phyloP scores from a whole-genome alignment of 345 rosid genomes.

The Syzygium grande region DNA sequence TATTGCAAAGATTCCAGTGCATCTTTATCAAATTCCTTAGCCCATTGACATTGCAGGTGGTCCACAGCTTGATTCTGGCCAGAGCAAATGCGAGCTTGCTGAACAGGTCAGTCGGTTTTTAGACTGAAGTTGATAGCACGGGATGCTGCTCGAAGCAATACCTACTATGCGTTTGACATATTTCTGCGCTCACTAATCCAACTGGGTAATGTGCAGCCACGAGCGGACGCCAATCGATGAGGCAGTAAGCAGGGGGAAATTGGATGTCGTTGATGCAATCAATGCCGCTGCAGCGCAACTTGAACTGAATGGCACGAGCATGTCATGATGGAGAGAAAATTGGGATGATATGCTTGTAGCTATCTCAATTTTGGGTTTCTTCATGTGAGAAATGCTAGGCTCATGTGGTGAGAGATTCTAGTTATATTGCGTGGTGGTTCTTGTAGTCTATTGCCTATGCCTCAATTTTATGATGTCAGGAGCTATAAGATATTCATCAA shows the following conservation, averaged over 20 bases:
- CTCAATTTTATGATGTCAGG: background rate
- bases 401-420: background rate
- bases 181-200: background rate
- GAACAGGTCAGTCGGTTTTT: slow-evolving; percentile 34
- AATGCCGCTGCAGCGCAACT: slow-evolving; percentile 49
- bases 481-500: background rate
- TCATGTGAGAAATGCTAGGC: background rate
- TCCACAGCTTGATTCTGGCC: slow-evolving; percentile 55
- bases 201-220: slow-evolving; percentile 37
- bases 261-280: slow-evolving; percentile 59
- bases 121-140: background rate
- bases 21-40: background rate
- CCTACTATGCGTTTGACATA: background rate
- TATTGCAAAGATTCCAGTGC: background rate
- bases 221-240: slow-evolving; percentile 80
- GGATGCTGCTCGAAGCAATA: background rate
- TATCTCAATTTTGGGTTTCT: background rate
- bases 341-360: background rate
- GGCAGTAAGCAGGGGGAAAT: slow-evolving; percentile 58
- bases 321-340: slow-evolving; percentile 21
- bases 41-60: slow-evolving; percentile 41
- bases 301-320: slow-evolving; percentile 45
- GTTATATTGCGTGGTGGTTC: background rate
- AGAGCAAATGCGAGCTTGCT: slow-evolving; percentile 72
- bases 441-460: background rate